These are phyloP conservation scores for Fusarium robinianum DNA, from an alignment of 2,329 filamentous ascomycete genomes.

Conservation along the genomic window DNA sequence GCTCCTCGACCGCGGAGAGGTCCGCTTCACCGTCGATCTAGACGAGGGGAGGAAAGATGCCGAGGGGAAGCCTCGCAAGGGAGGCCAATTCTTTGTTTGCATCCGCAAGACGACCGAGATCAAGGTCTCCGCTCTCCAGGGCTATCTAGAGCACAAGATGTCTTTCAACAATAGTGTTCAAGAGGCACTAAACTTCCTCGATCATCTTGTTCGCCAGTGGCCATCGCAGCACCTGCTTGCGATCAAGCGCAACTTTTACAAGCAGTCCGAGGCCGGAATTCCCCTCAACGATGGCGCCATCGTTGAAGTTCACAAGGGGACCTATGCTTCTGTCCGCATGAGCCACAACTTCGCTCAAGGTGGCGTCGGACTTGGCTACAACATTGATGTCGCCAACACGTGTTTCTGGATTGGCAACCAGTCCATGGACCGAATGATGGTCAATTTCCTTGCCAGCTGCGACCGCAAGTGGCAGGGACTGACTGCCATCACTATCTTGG, in stretches of 20 bases:
- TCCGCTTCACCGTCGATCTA: constrained; percentile 69
- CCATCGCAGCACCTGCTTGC: constrained; percentile 69
- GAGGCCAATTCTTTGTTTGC: constrained; percentile 62
- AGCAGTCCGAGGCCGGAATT: constrained; percentile 51
- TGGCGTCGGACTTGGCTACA: constrained; percentile 72
- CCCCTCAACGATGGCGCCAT: constrained; percentile 60
- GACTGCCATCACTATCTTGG: constrained; percentile 33
- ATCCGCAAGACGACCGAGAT: constrained; percentile 70
- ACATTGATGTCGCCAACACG: constrained; percentile 89
- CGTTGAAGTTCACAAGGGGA: constrained; percentile 83
- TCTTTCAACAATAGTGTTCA: constrained; percentile 69
- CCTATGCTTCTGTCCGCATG: constrained; percentile 83
- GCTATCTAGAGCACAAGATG: constrained; percentile 66
- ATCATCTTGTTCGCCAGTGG: constrained; percentile 83
- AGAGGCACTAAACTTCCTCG: constrained; percentile 86
- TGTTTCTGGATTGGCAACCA: constrained; percentile 72
- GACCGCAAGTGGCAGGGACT: constrained; percentile 38
- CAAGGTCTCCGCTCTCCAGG: constrained; percentile 66
- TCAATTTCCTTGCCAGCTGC: constrained; percentile 41
- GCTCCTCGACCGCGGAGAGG: constrained; percentile 50
- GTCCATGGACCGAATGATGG: constrained; percentile 45
- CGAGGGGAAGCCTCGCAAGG: constrained; percentile 38
- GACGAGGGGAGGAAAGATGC: constrained; percentile 64
- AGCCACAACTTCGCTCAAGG: constrained; percentile 58
- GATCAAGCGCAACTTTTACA: constrained; percentile 86